Evolutionary conservation across 768 basidiomycete genomes (phyloP), one percentile per base, ranked within the genome.

Genomic region (Inosperma sp.): DNA sequence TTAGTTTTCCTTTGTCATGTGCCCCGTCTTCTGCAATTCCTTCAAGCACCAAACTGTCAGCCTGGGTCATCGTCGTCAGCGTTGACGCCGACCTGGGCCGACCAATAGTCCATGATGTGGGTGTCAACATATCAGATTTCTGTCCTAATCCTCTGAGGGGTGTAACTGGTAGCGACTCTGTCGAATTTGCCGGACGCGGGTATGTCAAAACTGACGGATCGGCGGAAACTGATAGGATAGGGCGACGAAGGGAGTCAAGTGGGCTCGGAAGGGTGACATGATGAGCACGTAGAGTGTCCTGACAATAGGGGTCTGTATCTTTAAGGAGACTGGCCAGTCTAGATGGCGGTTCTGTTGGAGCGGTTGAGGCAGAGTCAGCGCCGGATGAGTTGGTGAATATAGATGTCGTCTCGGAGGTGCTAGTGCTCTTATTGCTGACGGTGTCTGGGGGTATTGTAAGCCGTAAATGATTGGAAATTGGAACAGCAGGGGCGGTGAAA

Each of bases 161-260:
- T 3, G 48, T 27, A 22, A 49, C 10, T 14, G 78, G 79, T 8
- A 88, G 70, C 53, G 80, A 81, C 70, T 89, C 88, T 6, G 90
- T 91, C 10, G 85, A 87, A 45, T 79, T 76, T 9, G 78, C 83
- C 13, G 92, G 88, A 41, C 91, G 79, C 19, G 82, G 86, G 66
- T 93, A 84, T 14, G 72, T 73, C 57, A 86, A 69, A 30, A 93
- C 91, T 13, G 85, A 86, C 6, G 81, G 82, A 39, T 40, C 42
- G 23, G 22, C 27, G 9, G n/a, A 31, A 31, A 31, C 34, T 48
- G 22, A 34, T 47, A 17, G 46, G 46, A 5, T n/a, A n/a, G 50
- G 50, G 29, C 50, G 31, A 25, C 63, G 66, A 49, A 60, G 55
- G 51, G 61, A 55, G 31, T 51, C 50, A 39, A 67, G 53, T 14